Evolutionary conservation across 129 eudicot species (phyloP).

Genomic region (Escallonia rubra): DNA sequence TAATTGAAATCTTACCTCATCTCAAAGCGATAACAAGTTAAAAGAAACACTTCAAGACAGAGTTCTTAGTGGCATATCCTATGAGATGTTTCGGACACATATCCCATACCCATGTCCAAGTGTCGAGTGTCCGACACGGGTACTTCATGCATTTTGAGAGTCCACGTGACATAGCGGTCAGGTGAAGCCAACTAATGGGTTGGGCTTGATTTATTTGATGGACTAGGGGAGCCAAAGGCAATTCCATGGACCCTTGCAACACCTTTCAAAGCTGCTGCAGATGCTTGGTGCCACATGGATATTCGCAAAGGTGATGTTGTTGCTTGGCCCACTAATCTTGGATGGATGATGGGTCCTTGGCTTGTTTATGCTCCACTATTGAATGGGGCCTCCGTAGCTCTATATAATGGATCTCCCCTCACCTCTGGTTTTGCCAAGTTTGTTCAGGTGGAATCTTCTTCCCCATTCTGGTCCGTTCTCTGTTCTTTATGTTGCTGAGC

Average conservation of each 20-base stretch:
- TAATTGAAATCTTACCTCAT: too few species aligned
- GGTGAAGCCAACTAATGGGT: constrained; percentile 1
- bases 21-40: too few species aligned
- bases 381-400: constrained; percentile 76
- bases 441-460: constrained; percentile 57
- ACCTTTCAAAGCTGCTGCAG: constrained; percentile 89
- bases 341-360: constrained; percentile 99
- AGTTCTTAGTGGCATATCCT: too few species aligned
- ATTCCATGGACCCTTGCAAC: constrained; percentile 91
- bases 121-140: too few species aligned
- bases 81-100: too few species aligned
- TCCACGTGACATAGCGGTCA: constrained; percentile 1
- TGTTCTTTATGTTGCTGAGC: too few species aligned
- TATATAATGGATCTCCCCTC: constrained; percentile 90
- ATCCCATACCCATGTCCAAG: too few species aligned
- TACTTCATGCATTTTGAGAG: too few species aligned
- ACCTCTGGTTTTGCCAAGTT: constrained; percentile 76
- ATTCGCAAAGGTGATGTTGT: constrained; percentile 67
- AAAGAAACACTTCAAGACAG: too few species aligned
- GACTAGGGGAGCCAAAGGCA: constrained; percentile 88
- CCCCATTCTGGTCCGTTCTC: background rate
- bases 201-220: constrained; percentile 8
- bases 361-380: constrained; percentile 75
- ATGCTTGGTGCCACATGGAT: constrained; percentile 89
- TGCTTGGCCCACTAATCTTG: constrained; percentile 99